Conservation (phyloP, 2,329 filamentous ascomycete genomes). For the Pestalotiopsis sp. region DNA sequence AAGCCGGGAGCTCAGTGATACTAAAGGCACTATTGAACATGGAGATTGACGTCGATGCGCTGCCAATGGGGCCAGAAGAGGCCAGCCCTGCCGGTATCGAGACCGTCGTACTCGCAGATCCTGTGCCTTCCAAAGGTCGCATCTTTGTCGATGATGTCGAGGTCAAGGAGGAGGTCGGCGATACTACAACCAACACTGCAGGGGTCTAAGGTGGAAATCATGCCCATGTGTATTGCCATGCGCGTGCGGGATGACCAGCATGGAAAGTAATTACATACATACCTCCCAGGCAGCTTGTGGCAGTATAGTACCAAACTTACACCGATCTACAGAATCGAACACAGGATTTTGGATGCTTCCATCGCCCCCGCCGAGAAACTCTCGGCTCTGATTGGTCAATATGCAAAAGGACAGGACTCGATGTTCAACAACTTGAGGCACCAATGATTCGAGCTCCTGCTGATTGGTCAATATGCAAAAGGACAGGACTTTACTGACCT, state of each 20-base stretch:
- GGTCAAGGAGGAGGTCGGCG: constrained; percentile 26
- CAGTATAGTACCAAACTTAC: too few species aligned
- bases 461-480: too few species aligned
- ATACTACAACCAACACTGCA: background rate
- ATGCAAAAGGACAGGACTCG: too few species aligned
- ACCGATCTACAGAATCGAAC: too few species aligned
- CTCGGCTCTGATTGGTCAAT: too few species aligned
- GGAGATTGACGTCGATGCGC: constrained; percentile 78
- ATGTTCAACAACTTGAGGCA: too few species aligned
- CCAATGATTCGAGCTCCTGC: too few species aligned
- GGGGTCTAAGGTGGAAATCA: background rate
- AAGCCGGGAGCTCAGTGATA: constrained; percentile 82
- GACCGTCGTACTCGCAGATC: constrained; percentile 75
- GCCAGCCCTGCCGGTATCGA: constrained; percentile 73
- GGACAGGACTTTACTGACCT: too few species aligned
- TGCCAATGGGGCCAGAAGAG: constrained; percentile 84
- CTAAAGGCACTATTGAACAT: constrained; percentile 74
- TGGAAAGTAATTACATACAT: background rate
- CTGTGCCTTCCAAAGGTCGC: constrained; percentile 54
- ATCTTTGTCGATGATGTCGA: constrained; percentile 25
- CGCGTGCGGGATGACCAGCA: too few species aligned
- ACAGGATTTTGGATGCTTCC: too few species aligned
- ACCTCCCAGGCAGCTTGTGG: background rate
- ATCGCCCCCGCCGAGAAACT: too few species aligned
- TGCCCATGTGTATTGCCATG: background rate